Percentiles rank a stretch among this genome's conserved stretches.
Evolutionary conservation across 2,329 filamentous ascomycete genomes (phyloP).

Genomic region (Trichothecium roseum): DNA sequence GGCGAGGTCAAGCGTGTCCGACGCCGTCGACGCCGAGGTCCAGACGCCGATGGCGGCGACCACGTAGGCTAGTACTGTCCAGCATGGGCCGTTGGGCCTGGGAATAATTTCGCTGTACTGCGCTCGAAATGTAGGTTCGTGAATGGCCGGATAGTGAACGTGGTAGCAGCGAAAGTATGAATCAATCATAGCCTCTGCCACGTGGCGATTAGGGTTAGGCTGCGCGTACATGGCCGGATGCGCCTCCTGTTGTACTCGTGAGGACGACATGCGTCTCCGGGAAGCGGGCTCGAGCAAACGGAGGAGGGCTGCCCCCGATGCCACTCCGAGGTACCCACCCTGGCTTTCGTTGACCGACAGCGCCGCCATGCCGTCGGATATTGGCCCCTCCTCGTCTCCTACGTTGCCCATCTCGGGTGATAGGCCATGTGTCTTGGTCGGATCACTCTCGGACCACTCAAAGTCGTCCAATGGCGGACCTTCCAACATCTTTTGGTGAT

Average conservation of each 20-base stretch:
- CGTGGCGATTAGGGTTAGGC: constrained; percentile 21
- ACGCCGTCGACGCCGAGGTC: constrained; percentile 12
- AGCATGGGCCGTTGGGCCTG: constrained; percentile 18
- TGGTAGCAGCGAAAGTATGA: constrained; percentile 35
- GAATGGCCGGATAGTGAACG: constrained; percentile 32
- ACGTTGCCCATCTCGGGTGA: constrained; percentile 12
- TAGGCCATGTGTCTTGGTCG: constrained; percentile 13
- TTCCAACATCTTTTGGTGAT: constrained; percentile 17
- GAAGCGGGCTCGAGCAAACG: constrained; percentile 20
- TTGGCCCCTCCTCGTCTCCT: constrained; percentile 14
- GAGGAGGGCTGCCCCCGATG: constrained; percentile 32
- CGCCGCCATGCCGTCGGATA: constrained; percentile 27
- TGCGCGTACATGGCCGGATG: constrained; percentile 11
- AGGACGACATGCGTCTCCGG: constrained; percentile 9
- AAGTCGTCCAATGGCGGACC: constrained; percentile 23
- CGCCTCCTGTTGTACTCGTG: constrained; percentile 5
- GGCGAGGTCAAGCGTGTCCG: constrained; percentile 13
- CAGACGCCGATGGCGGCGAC: constrained; percentile 26
- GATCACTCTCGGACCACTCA: constrained; percentile 24
- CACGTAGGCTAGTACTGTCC: constrained; percentile 20
- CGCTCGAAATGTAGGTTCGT: constrained; percentile 33
- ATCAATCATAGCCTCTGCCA: constrained; percentile 23
- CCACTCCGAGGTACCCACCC: constrained; percentile 33
- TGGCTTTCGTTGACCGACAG: constrained; percentile 23
- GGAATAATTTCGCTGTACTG: constrained; percentile 21